Evolutionary conservation across 306 rosid species (phyloP).

Genomic region (Lupinus albus): DNA sequence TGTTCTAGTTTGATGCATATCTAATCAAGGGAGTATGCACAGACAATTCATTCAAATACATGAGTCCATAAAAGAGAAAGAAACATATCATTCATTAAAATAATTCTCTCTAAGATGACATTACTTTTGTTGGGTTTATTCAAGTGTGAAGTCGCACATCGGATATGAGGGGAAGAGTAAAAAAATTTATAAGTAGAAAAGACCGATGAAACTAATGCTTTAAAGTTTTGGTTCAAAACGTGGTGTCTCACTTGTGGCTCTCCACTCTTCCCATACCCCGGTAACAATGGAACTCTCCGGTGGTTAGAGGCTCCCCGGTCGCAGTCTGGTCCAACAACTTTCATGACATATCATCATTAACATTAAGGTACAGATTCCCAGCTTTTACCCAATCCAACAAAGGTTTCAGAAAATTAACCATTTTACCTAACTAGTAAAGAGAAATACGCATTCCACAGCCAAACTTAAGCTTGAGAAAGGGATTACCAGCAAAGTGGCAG

Average conservation of each 20-base stretch:
- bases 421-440: constrained; percentile 12
- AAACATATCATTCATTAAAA: not conserved
- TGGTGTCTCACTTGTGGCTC: no score
- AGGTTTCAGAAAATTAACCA: constrained; percentile 6
- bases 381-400: constrained; percentile 3
- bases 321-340: no score
- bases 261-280: no score
- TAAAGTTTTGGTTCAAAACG: no score
- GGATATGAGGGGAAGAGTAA: no score
- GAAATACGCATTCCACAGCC: not conserved
- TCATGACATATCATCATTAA: not conserved
- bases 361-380: not conserved
- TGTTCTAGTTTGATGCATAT: not conserved
- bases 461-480: constrained; percentile 10
- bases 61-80: not conserved
- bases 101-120: not conserved
- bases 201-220: no score
- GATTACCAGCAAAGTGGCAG: not conserved
- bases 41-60: not conserved
- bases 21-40: not conserved
- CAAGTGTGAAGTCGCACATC: no score
- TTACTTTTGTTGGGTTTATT: no score
- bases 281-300: no score
- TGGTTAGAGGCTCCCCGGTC: no score
- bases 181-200: no score